phyloP scores from a whole-genome alignment of 495 filamentous ascomycete genomes.

The Aspergillus kassunensis region DNA sequence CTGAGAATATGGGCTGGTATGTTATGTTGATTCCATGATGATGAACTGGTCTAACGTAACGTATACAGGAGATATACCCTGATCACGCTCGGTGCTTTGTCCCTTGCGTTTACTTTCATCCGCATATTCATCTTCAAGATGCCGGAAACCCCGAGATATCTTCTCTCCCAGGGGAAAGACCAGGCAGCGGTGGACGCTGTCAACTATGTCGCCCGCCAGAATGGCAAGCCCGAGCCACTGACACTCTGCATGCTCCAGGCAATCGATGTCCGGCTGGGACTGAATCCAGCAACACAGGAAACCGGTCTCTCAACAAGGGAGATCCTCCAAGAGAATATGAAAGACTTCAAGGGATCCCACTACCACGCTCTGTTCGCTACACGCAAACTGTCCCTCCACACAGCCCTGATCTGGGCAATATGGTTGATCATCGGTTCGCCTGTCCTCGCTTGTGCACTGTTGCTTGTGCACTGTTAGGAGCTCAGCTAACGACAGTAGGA shows the following conservation, averaged over 20 bases:
- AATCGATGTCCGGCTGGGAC: slow-evolving; percentile 24
- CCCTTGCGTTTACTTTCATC: slow-evolving; percentile 28
- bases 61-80: slow-evolving; percentile 23
- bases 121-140: slow-evolving; percentile 32
- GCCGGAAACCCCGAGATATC: slow-evolving; percentile 30
- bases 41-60: too few species aligned
- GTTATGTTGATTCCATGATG: too few species aligned
- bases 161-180: slow-evolving; percentile 31
- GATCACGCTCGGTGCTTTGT: slow-evolving; percentile 27
- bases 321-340: slow-evolving; percentile 27
- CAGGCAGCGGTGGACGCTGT: slow-evolving; percentile 28
- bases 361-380: slow-evolving; percentile 28
- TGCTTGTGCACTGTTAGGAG: too few species aligned
- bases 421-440: slow-evolving; percentile 31
- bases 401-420: slow-evolving; percentile 24
- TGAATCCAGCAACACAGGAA: neutral
- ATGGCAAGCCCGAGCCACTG: slow-evolving; percentile 25
- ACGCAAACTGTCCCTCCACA: slow-evolving; percentile 19
- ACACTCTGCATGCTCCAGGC: slow-evolving; percentile 29
- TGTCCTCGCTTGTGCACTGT: neutral
- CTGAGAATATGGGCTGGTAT: slow-evolving; percentile 34
- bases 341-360: slow-evolving; percentile 25
- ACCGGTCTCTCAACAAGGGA: slow-evolving; percentile 19
- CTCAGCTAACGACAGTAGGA: slow-evolving; percentile 1
- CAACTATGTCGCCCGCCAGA: slow-evolving; percentile 29